A percentile compares a stretch with the other conserved stretches of the same genome.
Conservation (phyloP, 1,284 basidiomycete genomes). For the Microbotryum silenes-acaulis region DNA sequence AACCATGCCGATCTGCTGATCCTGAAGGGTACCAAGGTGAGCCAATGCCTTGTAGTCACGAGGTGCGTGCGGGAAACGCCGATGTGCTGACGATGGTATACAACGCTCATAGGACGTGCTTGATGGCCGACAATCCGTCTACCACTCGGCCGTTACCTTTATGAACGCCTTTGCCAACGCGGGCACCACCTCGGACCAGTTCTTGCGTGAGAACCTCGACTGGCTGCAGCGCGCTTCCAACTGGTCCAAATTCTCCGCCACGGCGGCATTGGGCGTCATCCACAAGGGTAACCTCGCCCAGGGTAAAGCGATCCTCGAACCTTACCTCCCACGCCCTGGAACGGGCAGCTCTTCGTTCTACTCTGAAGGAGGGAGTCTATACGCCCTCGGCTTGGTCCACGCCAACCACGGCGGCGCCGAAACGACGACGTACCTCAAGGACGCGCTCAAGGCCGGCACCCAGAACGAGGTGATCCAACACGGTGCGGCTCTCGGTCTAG, state of each 20-base stretch:
- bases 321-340: slow-evolving; percentile 66
- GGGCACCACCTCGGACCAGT: slow-evolving; percentile 85
- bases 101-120: slow-evolving; percentile 60
- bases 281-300: slow-evolving; percentile 92
- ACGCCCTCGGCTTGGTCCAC: slow-evolving; percentile 88
- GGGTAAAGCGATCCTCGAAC: slow-evolving; percentile 83
- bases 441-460: slow-evolving; percentile 60
- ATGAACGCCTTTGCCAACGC: slow-evolving; percentile 95
- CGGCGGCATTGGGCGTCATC: slow-evolving; percentile 88
- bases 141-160: slow-evolving; percentile 87
- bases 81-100: no score
- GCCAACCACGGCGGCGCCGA: slow-evolving; percentile 54
- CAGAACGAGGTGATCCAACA: slow-evolving; percentile 79
- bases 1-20: slow-evolving; percentile 86
- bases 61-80: background rate
- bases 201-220: slow-evolving; percentile 87
- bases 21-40: slow-evolving; percentile 80
- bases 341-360: slow-evolving; percentile 53
- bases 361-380: slow-evolving; percentile 86
- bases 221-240: slow-evolving; percentile 89
- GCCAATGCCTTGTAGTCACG: slow-evolving; percentile 1
- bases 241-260: slow-evolving; percentile 96
- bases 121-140: slow-evolving; percentile 90
- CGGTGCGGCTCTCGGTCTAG: slow-evolving; percentile 86
- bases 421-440: slow-evolving; percentile 64